Base-by-base conservation (phyloP, 805 yeast species). In the Candida succiphila region DNA sequence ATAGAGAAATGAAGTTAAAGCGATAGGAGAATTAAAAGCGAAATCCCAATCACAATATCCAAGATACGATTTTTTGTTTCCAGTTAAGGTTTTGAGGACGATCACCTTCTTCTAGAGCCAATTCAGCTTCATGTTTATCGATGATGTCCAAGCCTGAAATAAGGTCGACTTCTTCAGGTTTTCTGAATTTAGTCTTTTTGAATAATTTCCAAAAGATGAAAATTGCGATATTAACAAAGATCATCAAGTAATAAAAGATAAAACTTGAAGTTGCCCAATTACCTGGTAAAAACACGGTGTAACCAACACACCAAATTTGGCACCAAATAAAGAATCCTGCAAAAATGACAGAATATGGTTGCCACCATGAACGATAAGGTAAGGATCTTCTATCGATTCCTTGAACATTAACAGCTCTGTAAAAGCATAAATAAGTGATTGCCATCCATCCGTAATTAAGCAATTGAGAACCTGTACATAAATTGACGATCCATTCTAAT, bases 381-480 rank as follows among this genome's bases (percentile, higher is more conserved):
- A 67, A 58, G 3, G 55, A 39, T 4, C 34, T 31, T 41, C 71
- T 54, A 40, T 61, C 65, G 22, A 61, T 26, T 14, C 56, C 56
- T 45, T 66, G 72, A 4, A 54, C 66, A 36, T 50, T 44, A 35
- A 52, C 46, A 4, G 69, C 70, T 32, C 52, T 49, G 53, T 50
- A 61, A 53, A 67, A 67, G 15, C 60, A 55, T 29, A 56, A 48
- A 48, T 67, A 68, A 18, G 62, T 60, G 40, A 66, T 48, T 23
- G 54, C 46, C 65, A 67, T 65, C 43, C 63, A 56, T 5, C 63
- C 65, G 46, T 67, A 67, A 39, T 68, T 67, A 49, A 66, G 53
- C 34, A 67, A 47, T 39, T 68, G 72, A 17, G 67, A 56, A 34
- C 67, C 67, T 7, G 73, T 66, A 45, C 67, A 63, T 32, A 67